These are phyloP conservation scores for Phytophthora fragariaefolia DNA, from an alignment of 352 stramenopile genomes.

Conservation along the genomic window DNA sequence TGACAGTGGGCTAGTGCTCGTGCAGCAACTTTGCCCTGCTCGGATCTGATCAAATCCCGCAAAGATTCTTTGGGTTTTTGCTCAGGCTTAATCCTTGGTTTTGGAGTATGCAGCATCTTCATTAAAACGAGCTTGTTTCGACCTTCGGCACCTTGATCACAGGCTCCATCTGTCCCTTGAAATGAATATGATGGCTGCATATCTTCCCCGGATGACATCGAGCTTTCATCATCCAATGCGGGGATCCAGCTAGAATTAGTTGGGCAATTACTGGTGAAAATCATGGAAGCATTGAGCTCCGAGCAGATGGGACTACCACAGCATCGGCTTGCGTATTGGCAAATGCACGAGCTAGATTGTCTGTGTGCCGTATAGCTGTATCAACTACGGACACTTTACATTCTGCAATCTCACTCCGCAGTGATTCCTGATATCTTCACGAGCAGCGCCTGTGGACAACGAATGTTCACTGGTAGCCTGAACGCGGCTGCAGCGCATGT, in stretches of 20 bases:
- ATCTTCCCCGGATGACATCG: neutral
- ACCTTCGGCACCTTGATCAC: neutral
- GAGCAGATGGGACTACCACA: neutral
- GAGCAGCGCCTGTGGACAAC: too few species aligned
- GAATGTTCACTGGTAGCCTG: too few species aligned
- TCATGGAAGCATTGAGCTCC: neutral
- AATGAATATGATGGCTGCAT: neutral
- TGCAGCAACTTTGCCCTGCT: neutral
- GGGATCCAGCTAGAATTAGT: neutral
- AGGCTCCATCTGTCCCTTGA: neutral
- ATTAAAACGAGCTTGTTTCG: neutral
- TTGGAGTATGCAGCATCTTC: neutral
- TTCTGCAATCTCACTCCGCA: neutral
- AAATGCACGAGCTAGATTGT: neutral
- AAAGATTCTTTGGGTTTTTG: neutral
- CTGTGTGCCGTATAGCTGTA: neutral
- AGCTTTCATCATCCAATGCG: neutral
- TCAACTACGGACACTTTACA: neutral
- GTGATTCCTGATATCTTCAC: neutral
- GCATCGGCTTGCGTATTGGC: neutral
- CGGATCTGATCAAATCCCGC: neutral
- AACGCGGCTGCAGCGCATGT: too few species aligned
- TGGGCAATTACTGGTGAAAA: neutral
- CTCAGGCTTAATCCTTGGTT: neutral
- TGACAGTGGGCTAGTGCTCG: neutral